Evolutionary conservation across 495 filamentous ascomycete species (phyloP).

Genomic region (Hypoxylon trugodes): DNA sequence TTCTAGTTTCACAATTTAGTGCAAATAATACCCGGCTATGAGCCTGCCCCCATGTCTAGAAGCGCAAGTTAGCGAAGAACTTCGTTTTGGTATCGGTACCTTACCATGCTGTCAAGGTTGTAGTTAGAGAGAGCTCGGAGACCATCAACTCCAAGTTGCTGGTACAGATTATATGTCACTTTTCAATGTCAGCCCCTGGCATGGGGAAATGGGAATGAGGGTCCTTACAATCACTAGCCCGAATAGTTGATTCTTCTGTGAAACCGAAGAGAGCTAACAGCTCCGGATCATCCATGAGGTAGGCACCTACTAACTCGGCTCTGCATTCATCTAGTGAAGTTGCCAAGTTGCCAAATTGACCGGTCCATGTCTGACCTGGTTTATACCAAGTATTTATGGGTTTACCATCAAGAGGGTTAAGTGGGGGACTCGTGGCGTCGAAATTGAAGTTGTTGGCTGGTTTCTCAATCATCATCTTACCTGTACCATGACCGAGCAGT

Average conservation of each 20-base stretch:
- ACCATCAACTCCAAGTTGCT: conserved; percentile 55
- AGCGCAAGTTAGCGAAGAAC: background rate
- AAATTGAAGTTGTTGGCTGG: conserved; percentile 55
- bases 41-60: conserved; percentile 56
- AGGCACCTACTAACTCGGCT: conserved; percentile 53
- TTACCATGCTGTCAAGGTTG: conserved; percentile 50
- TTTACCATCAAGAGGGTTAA: conserved; percentile 53
- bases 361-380: conserved; percentile 58
- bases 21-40: conserved; percentile 48
- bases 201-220: background rate
- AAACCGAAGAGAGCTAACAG: conserved; percentile 55
- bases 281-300: conserved; percentile 53
- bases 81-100: background rate
- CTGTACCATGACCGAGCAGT: conserved; percentile 50
- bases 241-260: conserved; percentile 45
- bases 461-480: conserved; percentile 44
- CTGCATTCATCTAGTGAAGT: conserved; percentile 61
- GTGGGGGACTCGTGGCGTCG: conserved; percentile 50
- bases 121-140: conserved; percentile 55
- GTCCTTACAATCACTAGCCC: conserved; percentile 43
- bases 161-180: conserved; percentile 57
- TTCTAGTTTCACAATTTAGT: background rate
- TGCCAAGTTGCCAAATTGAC: conserved; percentile 54
- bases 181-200: background rate
- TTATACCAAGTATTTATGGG: conserved; percentile 57